These are phyloP conservation scores for Nidularia pulvinata DNA, from an alignment of 768 basidiomycete species.

Conservation along the genomic window DNA sequence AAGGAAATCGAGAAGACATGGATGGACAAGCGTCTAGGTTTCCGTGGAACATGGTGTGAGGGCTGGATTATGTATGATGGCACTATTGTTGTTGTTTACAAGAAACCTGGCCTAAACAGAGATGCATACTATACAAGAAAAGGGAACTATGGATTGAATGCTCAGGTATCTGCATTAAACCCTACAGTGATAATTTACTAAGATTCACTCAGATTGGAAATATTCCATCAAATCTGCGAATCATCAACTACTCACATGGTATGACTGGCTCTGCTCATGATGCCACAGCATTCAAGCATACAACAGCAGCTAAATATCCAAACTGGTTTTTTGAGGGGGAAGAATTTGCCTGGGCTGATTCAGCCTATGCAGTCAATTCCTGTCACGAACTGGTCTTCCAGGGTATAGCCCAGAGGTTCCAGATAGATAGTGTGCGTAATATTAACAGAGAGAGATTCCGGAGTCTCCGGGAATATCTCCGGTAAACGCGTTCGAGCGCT, in stretches of 20 bases:
- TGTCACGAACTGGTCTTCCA: too few relatives aligned
- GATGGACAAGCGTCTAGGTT: conserved; percentile 28
- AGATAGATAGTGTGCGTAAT: too few relatives aligned
- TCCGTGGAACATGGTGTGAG: conserved; percentile 25
- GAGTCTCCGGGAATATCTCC: too few relatives aligned
- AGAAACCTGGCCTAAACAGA: conserved; percentile 22
- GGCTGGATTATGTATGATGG: conserved; percentile 34
- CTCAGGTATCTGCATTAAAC: conserved; percentile 18
- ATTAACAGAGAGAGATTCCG: too few relatives aligned
- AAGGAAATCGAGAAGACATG: conserved; percentile 30
- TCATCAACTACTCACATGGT: conserved; percentile 29
- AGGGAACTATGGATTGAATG: conserved; percentile 31
- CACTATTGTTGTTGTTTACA: conserved; percentile 23
- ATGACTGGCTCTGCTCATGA: conserved; percentile 31
- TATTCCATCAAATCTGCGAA: conserved; percentile 21
- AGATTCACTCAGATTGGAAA: conserved; percentile 26
- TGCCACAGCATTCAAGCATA: conserved; percentile 26
- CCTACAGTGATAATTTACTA: not conserved
- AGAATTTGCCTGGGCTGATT: too few relatives aligned
- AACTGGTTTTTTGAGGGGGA: too few relatives aligned
- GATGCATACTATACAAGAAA: conserved; percentile 32
- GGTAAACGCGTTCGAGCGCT: too few relatives aligned
- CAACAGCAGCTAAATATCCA: conserved; percentile 17
- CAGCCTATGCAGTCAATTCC: too few relatives aligned
- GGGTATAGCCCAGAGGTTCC: too few relatives aligned